Percentiles rank a stretch among this genome's conserved stretches.
phyloP scores from a whole-genome alignment of 2,329 filamentous ascomycete species.

The Epichloe gansuensis region DNA sequence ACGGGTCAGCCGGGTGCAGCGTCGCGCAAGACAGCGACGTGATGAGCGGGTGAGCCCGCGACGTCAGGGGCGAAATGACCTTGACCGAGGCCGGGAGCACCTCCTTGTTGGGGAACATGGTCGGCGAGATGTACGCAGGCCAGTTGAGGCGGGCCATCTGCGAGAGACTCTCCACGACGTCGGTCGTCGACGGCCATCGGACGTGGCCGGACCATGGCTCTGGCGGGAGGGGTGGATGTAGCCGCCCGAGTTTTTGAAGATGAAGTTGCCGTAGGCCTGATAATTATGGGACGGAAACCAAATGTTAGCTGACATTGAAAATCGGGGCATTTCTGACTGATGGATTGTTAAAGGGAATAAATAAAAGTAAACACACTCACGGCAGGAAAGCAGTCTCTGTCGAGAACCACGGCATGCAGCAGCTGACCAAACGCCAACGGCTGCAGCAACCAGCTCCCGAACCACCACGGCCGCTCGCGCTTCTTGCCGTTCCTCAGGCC shows the following conservation, averaged over 20 bases:
- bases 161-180: slow-evolving; percentile 71
- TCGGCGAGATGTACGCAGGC: slow-evolving; percentile 78
- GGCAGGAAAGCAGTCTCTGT: slow-evolving; percentile 59
- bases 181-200: slow-evolving; percentile 62
- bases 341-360: no score
- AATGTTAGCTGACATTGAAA: no score
- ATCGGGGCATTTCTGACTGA: no score
- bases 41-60: slow-evolving; percentile 77
- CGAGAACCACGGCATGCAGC: slow-evolving; percentile 64
- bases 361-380: slow-evolving; percentile 24
- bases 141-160: slow-evolving; percentile 72
- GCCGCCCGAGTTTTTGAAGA: slow-evolving; percentile 61
- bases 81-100: slow-evolving; percentile 55
- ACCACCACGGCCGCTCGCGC: slow-evolving; percentile 60
- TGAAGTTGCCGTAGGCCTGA: slow-evolving; percentile 29
- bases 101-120: slow-evolving; percentile 62
- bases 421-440: slow-evolving; percentile 66
- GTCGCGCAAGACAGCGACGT: slow-evolving; percentile 77
- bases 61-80: slow-evolving; percentile 64
- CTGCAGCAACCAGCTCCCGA: slow-evolving; percentile 73
- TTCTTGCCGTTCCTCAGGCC: slow-evolving; percentile 40
- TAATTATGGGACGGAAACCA: no score
- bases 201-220: slow-evolving; percentile 51
- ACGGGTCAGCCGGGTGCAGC: slow-evolving; percentile 78
- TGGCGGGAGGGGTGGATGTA: slow-evolving; percentile 69